These are phyloP conservation scores for Eragrostis nindensis DNA, from an alignment of 176 grass and related monocot species.

Conservation along the genomic window DNA sequence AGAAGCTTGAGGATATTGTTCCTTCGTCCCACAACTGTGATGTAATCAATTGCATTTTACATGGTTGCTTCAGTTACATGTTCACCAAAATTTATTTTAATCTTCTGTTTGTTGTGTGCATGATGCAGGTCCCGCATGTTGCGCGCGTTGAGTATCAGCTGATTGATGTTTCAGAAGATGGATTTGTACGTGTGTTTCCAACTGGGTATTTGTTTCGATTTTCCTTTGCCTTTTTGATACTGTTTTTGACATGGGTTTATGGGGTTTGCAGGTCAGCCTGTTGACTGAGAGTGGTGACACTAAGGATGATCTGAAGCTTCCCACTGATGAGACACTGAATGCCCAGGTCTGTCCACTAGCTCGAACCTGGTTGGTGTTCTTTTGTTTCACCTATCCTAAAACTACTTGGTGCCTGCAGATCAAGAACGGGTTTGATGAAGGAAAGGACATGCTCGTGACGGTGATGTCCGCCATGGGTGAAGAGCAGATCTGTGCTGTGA, in stretches of 20 bases:
- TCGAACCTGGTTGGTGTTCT: not conserved
- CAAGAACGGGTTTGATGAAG: conserved; percentile 53
- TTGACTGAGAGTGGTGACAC: conserved; percentile 53
- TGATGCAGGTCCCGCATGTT: conserved; percentile 49
- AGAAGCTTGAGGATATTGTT: conserved; percentile 76
- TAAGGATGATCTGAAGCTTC: conserved; percentile 65
- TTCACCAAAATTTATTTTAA: not conserved
- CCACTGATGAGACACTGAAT: conserved; percentile 45
- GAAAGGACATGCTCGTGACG: conserved; percentile 63
- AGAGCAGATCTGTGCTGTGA: conserved; percentile 62
- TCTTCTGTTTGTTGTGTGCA: not conserved
- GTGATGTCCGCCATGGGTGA: conserved; percentile 70
- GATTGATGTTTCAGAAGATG: conserved; percentile 68
- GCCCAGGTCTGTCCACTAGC: conserved; percentile 32
- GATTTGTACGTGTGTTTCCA: conserved; percentile 45
- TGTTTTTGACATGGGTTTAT: not conserved
- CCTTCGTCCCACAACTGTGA: conserved; percentile 74
- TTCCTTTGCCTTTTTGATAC: not conserved
- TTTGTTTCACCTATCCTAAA: not conserved
- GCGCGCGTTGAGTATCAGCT: conserved; percentile 53
- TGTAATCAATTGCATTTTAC: conserved; percentile 14
- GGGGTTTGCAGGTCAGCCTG: conserved; percentile 54
- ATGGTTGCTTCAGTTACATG: not conserved
- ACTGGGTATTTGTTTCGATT: not conserved
- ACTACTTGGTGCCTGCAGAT: conserved; percentile 20